Percentiles rank a stretch among this genome's conserved stretches.
phyloP scores from a whole-genome alignment of 805 yeast species.

The Pichia phayaonensis region DNA sequence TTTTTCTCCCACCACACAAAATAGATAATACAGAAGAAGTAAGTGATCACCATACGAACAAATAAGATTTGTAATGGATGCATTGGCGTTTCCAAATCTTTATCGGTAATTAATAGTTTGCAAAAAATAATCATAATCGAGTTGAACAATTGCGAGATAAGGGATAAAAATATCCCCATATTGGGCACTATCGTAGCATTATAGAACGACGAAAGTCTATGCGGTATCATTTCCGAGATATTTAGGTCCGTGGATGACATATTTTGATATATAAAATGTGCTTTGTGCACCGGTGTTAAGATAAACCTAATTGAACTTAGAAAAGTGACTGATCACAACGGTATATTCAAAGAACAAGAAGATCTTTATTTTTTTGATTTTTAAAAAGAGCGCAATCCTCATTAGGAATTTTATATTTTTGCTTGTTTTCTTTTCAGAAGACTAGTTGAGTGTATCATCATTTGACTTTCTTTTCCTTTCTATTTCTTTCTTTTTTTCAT shows the following conservation, averaged over 20 bases:
- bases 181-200: constrained; percentile 21
- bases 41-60: constrained; percentile 70
- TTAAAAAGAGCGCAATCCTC: not conserved
- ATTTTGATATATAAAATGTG: not conserved
- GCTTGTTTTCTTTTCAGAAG: no score
- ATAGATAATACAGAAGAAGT: constrained; percentile 46
- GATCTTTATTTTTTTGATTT: not conserved
- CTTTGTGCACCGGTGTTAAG: not conserved
- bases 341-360: not conserved
- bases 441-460: no score
- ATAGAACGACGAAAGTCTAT: not conserved
- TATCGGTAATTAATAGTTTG: constrained; percentile 63
- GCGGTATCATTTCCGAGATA: not conserved
- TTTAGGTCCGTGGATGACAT: not conserved
- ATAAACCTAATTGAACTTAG: not conserved
- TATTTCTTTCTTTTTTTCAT: no score
- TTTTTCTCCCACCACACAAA: constrained; percentile 38
- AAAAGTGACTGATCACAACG: not conserved
- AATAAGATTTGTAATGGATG: constrained; percentile 75
- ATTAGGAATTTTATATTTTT: not conserved
- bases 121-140: constrained; percentile 71
- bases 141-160: constrained; percentile 65
- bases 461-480: no score
- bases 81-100: constrained; percentile 49
- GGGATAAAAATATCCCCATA: constrained; percentile 49